Evolutionary conservation across 108 stramenopile genomes (phyloP), one percentile per base, ranked within the genome.

Genomic region (Nannochloropsis salina): DNA sequence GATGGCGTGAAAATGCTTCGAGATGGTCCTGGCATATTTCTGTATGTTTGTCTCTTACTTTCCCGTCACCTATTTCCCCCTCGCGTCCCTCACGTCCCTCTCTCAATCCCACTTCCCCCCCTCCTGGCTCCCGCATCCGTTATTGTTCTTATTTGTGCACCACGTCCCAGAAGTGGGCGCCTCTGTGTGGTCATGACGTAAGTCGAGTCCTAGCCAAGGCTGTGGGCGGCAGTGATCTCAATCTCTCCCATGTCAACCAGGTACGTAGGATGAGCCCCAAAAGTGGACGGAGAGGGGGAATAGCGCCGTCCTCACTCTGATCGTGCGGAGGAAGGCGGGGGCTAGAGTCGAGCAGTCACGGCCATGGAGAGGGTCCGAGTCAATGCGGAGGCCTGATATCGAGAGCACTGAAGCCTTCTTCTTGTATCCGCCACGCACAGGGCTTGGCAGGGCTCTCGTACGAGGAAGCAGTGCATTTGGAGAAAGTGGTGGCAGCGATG

Each of bases 161-260:
- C 61, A n/a, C 61, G 61, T 74, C 61, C 61, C 61, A 74, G 61
- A 74, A 3, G 3, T 74, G 61, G 61, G 61, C 61, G 8, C 61
- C 61, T n/a, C 61, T 74, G 20, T 74, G 61, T n/a, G 61, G 61
- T 15, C 61, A 74, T n/a, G 61, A 74, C n/a, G 8, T 74, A 15
- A 74, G 61, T n/a, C 61, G 61, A 74, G 61, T 74, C 20, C 61
- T 74, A n/a, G 61, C 61, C 61, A 74, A 74, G 61, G 61, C 5
- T 15, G 20, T 74, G 4, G 61, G n/a, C 20, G 61, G 61, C 61
- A n/a, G n/a, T 4, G 61, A 74, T n/a, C 61, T 74, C 61, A n/a
- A 74, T n/a, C 61, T 74, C 61, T 15, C 61, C 61, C n/a, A n/a
- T 4, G 61, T 74, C 61, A n/a, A 74, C n/a, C 61, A 74, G 61